Evolutionary conservation across 495 filamentous ascomycete species (phyloP), one percentile per base, ranked within the genome.

Genomic region (Aeminium ludgeri): DNA sequence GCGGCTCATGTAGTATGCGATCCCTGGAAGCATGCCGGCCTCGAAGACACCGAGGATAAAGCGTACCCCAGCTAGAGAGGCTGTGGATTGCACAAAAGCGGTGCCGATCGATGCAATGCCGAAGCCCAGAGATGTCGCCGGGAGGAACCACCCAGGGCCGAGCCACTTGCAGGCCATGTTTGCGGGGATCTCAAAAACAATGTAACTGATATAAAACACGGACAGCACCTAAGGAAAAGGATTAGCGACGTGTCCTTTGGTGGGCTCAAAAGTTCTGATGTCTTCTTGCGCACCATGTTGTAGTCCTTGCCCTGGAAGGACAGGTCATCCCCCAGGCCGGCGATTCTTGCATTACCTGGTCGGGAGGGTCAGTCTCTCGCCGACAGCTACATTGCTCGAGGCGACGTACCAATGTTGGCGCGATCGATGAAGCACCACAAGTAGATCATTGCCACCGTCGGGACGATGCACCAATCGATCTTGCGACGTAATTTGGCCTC

Each of bases 121-220:
- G 38, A 71, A 73, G 2, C 57, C 55, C 0, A 71, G 52, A 0
- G 65, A 65, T 3, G 58, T 55, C 0, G 52, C 53, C 0, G 69
- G 69, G 10, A 73, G 58, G 46, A 64, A 73, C 65, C 61, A 69
- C 10, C 68, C 73, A 1, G 82, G 81, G 1, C 65, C 65, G 35
- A 79, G 58, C 39, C 67, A 68, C 55, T 80, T 80, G 16, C 78
- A 57, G 63, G 2, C 62, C 62, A 71, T 50, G 35, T 57, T 62
- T 15, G 43, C 44, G 1, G 59, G 57, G 19, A 60, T 58, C 44
- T 62, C 55, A 37, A 57, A 60, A 30, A 59, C 31, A 30, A 62
- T 59, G 47, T 73, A 56, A 7, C 79, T 80, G 36, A 83, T 75
- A 46, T 83, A 86, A 20, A 86, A 63, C 48, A 81, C 74, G 6